Conservation (phyloP, 331 rosid genomes). For the Acacia concinna region DNA sequence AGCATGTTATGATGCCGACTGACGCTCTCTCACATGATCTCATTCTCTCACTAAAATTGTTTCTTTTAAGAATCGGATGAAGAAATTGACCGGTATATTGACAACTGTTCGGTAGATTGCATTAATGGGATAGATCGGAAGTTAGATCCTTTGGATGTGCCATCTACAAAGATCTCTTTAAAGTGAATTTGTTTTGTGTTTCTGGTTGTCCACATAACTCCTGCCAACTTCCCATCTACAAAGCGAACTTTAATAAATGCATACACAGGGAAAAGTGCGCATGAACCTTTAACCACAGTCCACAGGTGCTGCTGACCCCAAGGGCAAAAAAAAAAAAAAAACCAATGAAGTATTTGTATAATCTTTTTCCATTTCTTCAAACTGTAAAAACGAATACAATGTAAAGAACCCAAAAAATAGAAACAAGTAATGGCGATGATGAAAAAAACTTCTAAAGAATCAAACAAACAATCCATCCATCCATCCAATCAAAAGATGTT, state of each 20-base stretch:
- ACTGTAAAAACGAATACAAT: slow-evolving; percentile 51
- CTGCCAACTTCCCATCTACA: background rate
- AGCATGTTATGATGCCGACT: too few relatives aligned
- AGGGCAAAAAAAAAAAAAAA: background rate
- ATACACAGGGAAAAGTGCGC: background rate
- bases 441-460: slow-evolving; percentile 42
- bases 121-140: slow-evolving; percentile 9
- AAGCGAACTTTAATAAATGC: background rate
- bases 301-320: background rate
- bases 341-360: slow-evolving; percentile 4
- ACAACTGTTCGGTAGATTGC: slow-evolving; percentile 10
- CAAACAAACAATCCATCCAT: slow-evolving; percentile 52
- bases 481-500: slow-evolving; percentile 40
- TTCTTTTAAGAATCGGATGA: background rate
- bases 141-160: background rate
- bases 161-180: background rate
- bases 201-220: background rate
- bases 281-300: background rate
- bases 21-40: background rate
- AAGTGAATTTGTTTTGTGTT: background rate
- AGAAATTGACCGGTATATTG: background rate
- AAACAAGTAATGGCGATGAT: background rate
- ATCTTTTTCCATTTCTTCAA: slow-evolving; percentile 37
- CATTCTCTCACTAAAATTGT: background rate
- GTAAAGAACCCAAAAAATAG: background rate